These are phyloP conservation scores for Pisolithus microcarpus DNA, from an alignment of 768 basidiomycete species.

Conservation along the genomic window DNA sequence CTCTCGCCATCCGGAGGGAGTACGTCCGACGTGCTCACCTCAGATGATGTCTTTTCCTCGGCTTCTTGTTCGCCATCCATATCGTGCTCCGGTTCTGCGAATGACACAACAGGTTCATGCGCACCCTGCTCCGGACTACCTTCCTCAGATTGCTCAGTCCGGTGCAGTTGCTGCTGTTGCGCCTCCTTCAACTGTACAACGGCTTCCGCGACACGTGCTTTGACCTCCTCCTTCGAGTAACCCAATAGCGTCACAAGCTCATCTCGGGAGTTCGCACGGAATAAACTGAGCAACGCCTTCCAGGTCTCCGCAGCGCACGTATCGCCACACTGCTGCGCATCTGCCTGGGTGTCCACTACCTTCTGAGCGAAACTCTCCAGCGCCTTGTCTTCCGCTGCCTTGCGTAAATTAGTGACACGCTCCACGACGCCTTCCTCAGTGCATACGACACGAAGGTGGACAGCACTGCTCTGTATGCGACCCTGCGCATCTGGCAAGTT, in stretches of 20 bases:
- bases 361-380: slow-evolving; percentile 67
- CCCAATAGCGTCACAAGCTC: slow-evolving; percentile 87
- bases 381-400: slow-evolving; percentile 48
- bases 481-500: slow-evolving; percentile 72
- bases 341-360: slow-evolving; percentile 23
- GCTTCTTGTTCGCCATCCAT: slow-evolving; percentile 25
- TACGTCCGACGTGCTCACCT: slow-evolving; percentile 63
- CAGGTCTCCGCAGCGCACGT: slow-evolving; percentile 51
- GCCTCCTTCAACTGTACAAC: slow-evolving; percentile 62
- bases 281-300: slow-evolving; percentile 85
- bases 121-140: slow-evolving; percentile 39
- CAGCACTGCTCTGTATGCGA: slow-evolving; percentile 73
- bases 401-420: slow-evolving; percentile 60
- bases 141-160: slow-evolving; percentile 30
- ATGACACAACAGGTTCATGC: slow-evolving; percentile 76
- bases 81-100: slow-evolving; percentile 61
- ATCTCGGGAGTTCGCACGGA: slow-evolving; percentile 82
- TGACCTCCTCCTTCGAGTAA: slow-evolving; percentile 85
- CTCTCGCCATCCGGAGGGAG: slow-evolving; percentile 68
- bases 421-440: slow-evolving; percentile 72
- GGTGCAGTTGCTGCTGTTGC: slow-evolving; percentile 14
- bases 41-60: slow-evolving; percentile 45
- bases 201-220: slow-evolving; percentile 71
- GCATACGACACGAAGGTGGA: slow-evolving; percentile 71
- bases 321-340: slow-evolving; percentile 17